Evolutionary conservation across 495 filamentous ascomycete species (phyloP), one percentile per base, ranked within the genome.

Genomic region (Trichoderma orchidacearum): DNA sequence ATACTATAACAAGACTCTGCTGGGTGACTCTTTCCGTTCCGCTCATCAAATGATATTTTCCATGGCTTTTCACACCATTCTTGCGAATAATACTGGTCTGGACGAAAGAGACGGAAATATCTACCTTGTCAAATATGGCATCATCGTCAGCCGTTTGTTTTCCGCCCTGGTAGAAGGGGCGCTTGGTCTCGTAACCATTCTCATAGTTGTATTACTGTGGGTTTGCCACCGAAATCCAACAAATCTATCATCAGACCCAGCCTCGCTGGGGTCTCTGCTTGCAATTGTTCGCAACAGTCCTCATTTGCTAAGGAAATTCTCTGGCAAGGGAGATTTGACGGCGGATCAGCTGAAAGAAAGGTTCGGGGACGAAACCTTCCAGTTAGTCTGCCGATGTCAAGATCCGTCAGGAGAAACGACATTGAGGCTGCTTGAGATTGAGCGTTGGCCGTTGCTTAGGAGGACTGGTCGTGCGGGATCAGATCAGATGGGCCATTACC

Each of bases 1-100:
- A 6, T 67, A 67, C 31, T 36, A 60, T 6, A 59, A 72, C 36
- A 64, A 61, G 0, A 38, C 35, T 7, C 28, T 54, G 1, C 59
- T 78, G 5, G 48, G 51, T 0, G n/a, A 57, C 3, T 61, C 63
- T 0, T 72, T 71, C 32, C 31, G 63, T 30, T 54, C 28, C 3
- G 69, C 68, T 0, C 70, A 77, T 21, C 59, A 68, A 32, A 30
- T 71, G 0, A 53, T 78, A 4, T 75, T 79, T 53, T 61, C 69
- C 0, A 41, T 64, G 5, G 64, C 64, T 1, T 55, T 75, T 31
- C 62, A 62, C 12, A 36, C 61, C 1, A 23, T 71, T 0, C 51
- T 73, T 0, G 21, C 27, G 21, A 38, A 55, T 52, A n/a, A 30
- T 8, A 41, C 53, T 21, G 25, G 15, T 2, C 7, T 18, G 27